A percentile compares a stretch with the other conserved stretches of the same genome.
These are phyloP conservation scores for Fraxinus dipetala DNA, from an alignment of 305 asterid species.

Conservation along the genomic window DNA sequence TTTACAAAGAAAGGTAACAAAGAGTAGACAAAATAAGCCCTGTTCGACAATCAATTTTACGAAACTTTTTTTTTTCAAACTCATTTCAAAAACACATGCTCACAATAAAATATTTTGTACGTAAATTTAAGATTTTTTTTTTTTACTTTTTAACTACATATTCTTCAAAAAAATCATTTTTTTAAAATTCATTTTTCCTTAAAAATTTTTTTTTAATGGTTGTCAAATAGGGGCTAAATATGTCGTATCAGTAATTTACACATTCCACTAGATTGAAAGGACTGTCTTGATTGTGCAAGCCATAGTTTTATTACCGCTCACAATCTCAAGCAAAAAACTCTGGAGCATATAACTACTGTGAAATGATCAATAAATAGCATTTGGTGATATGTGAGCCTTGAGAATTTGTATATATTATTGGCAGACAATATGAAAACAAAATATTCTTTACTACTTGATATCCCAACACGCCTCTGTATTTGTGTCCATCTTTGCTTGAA, in stretches of 20 bases:
- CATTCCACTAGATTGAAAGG: constrained; percentile 46
- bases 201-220: too few species aligned
- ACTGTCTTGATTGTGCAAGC: constrained; percentile 40
- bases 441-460: constrained; percentile 34
- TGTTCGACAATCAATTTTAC: too few species aligned
- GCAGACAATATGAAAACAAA: not conserved
- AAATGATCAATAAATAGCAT: not conserved
- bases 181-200: too few species aligned
- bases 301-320: constrained; percentile 42
- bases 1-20: not conserved
- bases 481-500: constrained; percentile 45
- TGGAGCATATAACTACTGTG: constrained; percentile 64
- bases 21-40: not conserved
- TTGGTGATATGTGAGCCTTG: not conserved
- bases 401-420: not conserved
- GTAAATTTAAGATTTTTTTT: too few species aligned
- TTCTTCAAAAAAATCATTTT: too few species aligned
- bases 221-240: not conserved
- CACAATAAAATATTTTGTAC: too few species aligned
- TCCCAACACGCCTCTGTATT: constrained; percentile 58
- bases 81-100: too few species aligned
- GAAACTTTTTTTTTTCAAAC: too few species aligned
- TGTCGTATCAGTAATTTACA: constrained; percentile 27
- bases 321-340: constrained; percentile 52
- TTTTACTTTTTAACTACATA: too few species aligned